Conservation (phyloP, 1,284 basidiomycete species). For the Vanrija sp. region DNA sequence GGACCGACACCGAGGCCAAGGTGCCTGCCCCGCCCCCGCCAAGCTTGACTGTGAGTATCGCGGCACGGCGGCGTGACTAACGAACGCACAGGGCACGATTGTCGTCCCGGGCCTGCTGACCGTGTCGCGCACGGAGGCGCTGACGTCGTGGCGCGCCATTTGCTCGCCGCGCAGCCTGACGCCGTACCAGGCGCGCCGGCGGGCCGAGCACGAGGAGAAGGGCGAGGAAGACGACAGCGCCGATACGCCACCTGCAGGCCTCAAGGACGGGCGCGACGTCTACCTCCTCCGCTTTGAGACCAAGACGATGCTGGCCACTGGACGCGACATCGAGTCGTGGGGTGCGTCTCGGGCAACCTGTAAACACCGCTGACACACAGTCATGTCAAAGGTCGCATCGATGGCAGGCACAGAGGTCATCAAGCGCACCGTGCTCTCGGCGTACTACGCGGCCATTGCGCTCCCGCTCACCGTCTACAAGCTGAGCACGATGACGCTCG, state of each 20-base stretch:
- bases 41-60: slow-evolving; percentile 45
- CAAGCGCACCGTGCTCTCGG: slow-evolving; percentile 55
- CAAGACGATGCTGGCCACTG: slow-evolving; percentile 49
- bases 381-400: slow-evolving; percentile 43
- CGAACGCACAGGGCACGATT: slow-evolving; percentile 45
- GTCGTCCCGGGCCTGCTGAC: slow-evolving; percentile 52
- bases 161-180: slow-evolving; percentile 18
- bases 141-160: slow-evolving; percentile 47
- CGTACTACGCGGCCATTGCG: slow-evolving; percentile 55
- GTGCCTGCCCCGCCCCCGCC: slow-evolving; percentile 19
- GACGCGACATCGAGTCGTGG: slow-evolving; percentile 50
- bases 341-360: too few species aligned
- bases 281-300: slow-evolving; percentile 50
- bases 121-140: slow-evolving; percentile 48
- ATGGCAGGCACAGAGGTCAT: slow-evolving; percentile 53
- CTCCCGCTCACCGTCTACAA: slow-evolving; percentile 51
- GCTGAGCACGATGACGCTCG: slow-evolving; percentile 45
- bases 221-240: not conserved
- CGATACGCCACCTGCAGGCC: slow-evolving; percentile 5
- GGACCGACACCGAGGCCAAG: not conserved
- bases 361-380: slow-evolving; percentile 6
- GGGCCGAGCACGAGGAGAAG: not conserved
- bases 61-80: not conserved
- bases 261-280: slow-evolving; percentile 49
- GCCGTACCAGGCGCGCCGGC: not conserved